Percentiles rank a stretch among this genome's conserved stretches.
Evolutionary conservation across 495 filamentous ascomycete genomes (phyloP).

Genomic region (Tuber calosporum): DNA sequence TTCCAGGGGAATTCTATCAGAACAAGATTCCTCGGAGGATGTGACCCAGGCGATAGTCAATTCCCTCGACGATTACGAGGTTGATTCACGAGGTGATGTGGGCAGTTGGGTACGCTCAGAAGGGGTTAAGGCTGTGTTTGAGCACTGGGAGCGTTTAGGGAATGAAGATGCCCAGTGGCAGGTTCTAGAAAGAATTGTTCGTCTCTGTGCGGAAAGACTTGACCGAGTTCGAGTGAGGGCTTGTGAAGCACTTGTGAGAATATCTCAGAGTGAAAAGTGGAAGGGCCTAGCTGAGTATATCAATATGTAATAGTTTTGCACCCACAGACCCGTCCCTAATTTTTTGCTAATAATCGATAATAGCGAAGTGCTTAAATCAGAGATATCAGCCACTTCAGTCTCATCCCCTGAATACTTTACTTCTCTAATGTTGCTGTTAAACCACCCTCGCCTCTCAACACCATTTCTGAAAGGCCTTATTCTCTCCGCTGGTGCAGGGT

Average conservation of each 20-base stretch:
- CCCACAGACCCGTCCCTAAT: conserved; percentile 32
- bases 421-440: conserved; percentile 48
- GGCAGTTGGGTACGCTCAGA: conserved; percentile 75
- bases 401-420: conserved; percentile 51
- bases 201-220: conserved; percentile 76
- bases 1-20: conserved; percentile 8
- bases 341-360: conserved; percentile 28
- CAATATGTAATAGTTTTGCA: conserved; percentile 9
- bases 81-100: conserved; percentile 76
- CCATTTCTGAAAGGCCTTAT: conserved; percentile 65
- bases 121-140: conserved; percentile 56
- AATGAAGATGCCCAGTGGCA: conserved; percentile 25
- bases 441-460: conserved; percentile 17
- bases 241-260: conserved; percentile 45
- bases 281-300: conserved; percentile 22
- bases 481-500: conserved; percentile 73
- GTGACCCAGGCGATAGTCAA: conserved; percentile 45
- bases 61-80: conserved; percentile 79
- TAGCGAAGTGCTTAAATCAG: conserved; percentile 11
- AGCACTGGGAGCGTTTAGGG: conserved; percentile 31
- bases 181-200: conserved; percentile 48
- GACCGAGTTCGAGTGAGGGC: conserved; percentile 76
- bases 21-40: conserved; percentile 27
- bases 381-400: conserved; percentile 40
- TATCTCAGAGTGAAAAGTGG: conserved; percentile 41